Percentiles rank a stretch among this genome's conserved stretches.
Evolutionary conservation across 1,284 basidiomycete species (phyloP).

Genomic region (Melanopsichium pennsylvanicum): DNA sequence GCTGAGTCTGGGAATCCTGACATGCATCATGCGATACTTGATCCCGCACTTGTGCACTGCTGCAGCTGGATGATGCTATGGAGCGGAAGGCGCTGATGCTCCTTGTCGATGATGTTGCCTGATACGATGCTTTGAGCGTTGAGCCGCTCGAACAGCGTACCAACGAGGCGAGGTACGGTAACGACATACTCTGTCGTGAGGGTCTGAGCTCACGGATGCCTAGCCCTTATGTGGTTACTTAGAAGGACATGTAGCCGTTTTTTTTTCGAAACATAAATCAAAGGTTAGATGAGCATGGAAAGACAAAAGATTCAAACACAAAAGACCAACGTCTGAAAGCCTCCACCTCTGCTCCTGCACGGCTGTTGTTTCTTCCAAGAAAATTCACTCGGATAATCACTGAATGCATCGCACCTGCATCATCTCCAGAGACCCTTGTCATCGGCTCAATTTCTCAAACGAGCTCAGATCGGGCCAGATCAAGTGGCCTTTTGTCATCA

Average conservation of each 20-base stretch:
- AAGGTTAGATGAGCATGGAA: no score
- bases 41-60: conserved; percentile 17
- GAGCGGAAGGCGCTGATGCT: not conserved
- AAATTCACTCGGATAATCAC: no score
- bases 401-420: not conserved
- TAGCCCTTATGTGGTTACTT: no score
- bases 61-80: conserved; percentile 19
- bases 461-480: not conserved
- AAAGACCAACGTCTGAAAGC: no score
- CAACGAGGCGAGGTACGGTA: not conserved
- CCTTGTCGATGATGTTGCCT: not conserved
- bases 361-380: not conserved
- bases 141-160: not conserved
- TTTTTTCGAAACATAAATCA: no score
- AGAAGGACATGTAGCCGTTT: no score
- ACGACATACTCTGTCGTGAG: not conserved
- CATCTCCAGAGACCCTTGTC: no score
- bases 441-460: no score
- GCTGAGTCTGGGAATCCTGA: not conserved
- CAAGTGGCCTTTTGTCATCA: conserved; percentile 6
- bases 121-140: not conserved
- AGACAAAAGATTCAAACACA: no score
- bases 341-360: no score
- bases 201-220: no score
- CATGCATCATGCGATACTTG: not conserved